phyloP scores from a whole-genome alignment of 2,329 filamentous ascomycete species.

The Sclerotinia borealis region DNA sequence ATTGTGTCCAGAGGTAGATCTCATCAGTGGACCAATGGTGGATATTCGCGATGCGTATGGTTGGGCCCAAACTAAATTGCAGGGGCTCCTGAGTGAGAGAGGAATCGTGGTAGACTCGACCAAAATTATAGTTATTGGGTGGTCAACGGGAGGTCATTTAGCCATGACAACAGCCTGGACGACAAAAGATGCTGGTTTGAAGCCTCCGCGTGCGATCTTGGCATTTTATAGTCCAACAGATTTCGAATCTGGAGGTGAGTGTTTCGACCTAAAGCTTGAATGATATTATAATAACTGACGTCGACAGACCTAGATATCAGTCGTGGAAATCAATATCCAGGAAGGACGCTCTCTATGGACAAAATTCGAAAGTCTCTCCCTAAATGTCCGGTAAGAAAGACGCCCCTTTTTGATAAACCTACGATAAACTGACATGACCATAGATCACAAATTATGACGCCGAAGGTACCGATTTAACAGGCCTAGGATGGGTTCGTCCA shows the following conservation, averaged over 20 bases:
- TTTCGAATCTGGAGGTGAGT: not conserved
- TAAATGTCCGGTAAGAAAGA: not conserved
- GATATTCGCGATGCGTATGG: slow-evolving; percentile 40
- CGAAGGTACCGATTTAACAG: not conserved
- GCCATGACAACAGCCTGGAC: slow-evolving; percentile 42
- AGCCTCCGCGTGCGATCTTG: slow-evolving; percentile 38
- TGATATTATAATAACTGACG: not conserved
- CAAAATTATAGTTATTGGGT: slow-evolving; percentile 39
- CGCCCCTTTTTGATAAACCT: not conserved
- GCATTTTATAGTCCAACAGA: slow-evolving; percentile 38
- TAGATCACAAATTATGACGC: slow-evolving; percentile 3
- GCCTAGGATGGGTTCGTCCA: slow-evolving; percentile 1
- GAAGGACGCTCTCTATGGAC: not conserved
- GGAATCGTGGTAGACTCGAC: slow-evolving; percentile 23
- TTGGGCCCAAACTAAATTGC: slow-evolving; percentile 26
- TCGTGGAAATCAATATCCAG: not conserved
- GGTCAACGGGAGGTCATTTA: slow-evolving; percentile 44
- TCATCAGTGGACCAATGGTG: slow-evolving; percentile 41
- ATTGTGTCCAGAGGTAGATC: slow-evolving; percentile 43
- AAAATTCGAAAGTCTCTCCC: not conserved
- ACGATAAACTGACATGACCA: not conserved
- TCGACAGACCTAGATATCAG: not conserved
- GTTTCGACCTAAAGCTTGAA: not conserved
- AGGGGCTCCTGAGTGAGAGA: slow-evolving; percentile 16
- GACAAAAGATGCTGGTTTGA: slow-evolving; percentile 24